Evolutionary conservation across 768 basidiomycete genomes (phyloP), one percentile per base, ranked within the genome.

Genomic region (Rhizopogon roseolus): DNA sequence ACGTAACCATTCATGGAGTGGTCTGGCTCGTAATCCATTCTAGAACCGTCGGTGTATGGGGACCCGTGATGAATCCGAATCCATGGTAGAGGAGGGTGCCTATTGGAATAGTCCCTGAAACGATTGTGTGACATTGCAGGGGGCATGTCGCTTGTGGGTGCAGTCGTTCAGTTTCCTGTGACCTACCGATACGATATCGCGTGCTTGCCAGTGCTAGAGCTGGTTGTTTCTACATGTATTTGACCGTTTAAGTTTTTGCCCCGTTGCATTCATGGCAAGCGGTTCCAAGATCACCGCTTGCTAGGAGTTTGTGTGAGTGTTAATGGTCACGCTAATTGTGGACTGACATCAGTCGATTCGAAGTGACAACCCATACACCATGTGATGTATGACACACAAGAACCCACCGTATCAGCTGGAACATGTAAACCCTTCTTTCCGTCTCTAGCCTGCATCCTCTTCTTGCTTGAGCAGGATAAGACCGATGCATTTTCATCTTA

Each of bases 401-500:
- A n/a, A n/a, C n/a, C n/a, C n/a, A n/a, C n/a, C n/a, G n/a, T n/a
- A n/a, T n/a, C n/a, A n/a, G n/a, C n/a, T n/a, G n/a, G n/a, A n/a
- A n/a, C n/a, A n/a, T n/a, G n/a, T n/a, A n/a, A n/a, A n/a, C n/a
- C n/a, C n/a, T n/a, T n/a, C n/a, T n/a, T n/a, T n/a, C n/a, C n/a
- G n/a, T n/a, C n/a, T n/a, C n/a, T n/a, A n/a, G n/a, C n/a, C 84
- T 17, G 89, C 4, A 83, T 93, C 58, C 71, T 89, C 17, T 93
- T 93, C 62, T 66, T 80, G 5, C 85, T 86, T 0, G 81, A 87
- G 62, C 86, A 90, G 73, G 89, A 88, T 87, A 55, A 53, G 70
- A n/a, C 5, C n/a, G 13, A 55, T 54, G 49, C 48, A 43, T 62
- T 45, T 36, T 22, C 9, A 36, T 36, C 0, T 36, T 3, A 22